These are phyloP conservation scores for Houttuynia cordata DNA, from an alignment of 164 flowering plant species.

Conservation along the genomic window DNA sequence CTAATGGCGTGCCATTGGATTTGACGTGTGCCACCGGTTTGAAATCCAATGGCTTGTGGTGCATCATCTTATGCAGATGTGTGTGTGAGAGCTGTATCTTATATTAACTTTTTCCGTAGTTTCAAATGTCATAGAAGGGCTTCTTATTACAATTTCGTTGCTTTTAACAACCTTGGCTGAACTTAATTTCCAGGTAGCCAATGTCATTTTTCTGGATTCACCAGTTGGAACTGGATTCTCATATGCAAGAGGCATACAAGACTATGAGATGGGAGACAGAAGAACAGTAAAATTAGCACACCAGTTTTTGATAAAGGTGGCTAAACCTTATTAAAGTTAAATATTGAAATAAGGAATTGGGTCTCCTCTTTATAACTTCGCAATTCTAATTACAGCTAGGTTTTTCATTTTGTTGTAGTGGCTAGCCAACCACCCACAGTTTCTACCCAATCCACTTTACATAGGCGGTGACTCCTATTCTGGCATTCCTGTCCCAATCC, in stretches of 20 bases:
- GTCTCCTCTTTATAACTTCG: background rate
- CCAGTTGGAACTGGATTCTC: conserved; percentile 97
- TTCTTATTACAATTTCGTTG: background rate
- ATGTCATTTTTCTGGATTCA: conserved; percentile 78
- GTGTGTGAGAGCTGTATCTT: too few relatives aligned
- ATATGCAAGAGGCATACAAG: conserved; percentile 39
- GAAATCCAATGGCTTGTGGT: too few relatives aligned
- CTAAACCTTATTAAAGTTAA: background rate
- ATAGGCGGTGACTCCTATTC: conserved; percentile 92
- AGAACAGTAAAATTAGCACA: conserved; percentile 70
- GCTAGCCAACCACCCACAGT: conserved; percentile 68
- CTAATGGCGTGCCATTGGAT: too few relatives aligned
- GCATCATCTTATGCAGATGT: too few relatives aligned
- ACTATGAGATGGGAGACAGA: conserved; percentile 61
- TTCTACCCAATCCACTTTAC: conserved; percentile 50
- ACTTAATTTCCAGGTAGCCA: conserved; percentile 49
- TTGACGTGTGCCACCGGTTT: too few relatives aligned
- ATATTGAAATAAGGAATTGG: background rate
- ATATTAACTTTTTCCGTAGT: too few relatives aligned
- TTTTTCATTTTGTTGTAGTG: conserved; percentile 31
- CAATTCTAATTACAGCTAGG: background rate
- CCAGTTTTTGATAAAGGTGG: conserved; percentile 72
- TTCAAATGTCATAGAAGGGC: background rate
- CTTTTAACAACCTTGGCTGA: background rate
- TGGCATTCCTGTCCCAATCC: conserved; percentile 91